phyloP scores from a whole-genome alignment of 2,329 filamentous ascomycete genomes.

The Epichloe sibirici region DNA sequence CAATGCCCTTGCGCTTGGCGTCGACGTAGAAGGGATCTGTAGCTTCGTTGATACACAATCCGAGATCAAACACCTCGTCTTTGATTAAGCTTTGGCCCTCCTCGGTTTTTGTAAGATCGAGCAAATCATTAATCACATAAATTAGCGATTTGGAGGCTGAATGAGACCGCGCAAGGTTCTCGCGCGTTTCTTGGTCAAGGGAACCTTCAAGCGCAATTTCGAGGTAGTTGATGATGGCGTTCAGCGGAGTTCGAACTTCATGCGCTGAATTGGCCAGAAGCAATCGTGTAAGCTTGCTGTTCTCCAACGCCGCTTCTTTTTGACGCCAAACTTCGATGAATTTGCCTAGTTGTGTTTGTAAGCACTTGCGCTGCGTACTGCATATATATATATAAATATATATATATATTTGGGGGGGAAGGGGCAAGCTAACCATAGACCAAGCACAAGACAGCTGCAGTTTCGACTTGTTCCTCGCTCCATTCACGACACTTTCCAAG shows the following conservation, averaged over 20 bases:
- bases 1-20: slow-evolving; percentile 61
- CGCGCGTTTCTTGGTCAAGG: slow-evolving; percentile 69
- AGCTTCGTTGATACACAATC: slow-evolving; percentile 60
- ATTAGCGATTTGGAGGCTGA: slow-evolving; percentile 87
- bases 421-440: slow-evolving; percentile 57
- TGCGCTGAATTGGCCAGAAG: slow-evolving; percentile 81
- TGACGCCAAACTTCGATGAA: slow-evolving; percentile 92
- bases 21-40: slow-evolving; percentile 63
- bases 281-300: slow-evolving; percentile 65
- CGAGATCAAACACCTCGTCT: slow-evolving; percentile 67
- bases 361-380: background rate
- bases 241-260: slow-evolving; percentile 80
- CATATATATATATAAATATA: background rate
- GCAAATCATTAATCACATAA: slow-evolving; percentile 84
- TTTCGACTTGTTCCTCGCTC: slow-evolving; percentile 82
- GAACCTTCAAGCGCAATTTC: slow-evolving; percentile 79
- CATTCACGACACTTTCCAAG: slow-evolving; percentile 76
- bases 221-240: slow-evolving; percentile 89
- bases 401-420: background rate
- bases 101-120: slow-evolving; percentile 81
- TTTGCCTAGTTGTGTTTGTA: slow-evolving; percentile 28
- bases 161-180: slow-evolving; percentile 74
- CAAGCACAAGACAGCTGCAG: slow-evolving; percentile 72
- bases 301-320: slow-evolving; percentile 75
- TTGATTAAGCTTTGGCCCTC: slow-evolving; percentile 69